Base-by-base conservation (phyloP, 2,329 filamentous ascomycete genomes). In the Westerdykella aurantiaca region DNA sequence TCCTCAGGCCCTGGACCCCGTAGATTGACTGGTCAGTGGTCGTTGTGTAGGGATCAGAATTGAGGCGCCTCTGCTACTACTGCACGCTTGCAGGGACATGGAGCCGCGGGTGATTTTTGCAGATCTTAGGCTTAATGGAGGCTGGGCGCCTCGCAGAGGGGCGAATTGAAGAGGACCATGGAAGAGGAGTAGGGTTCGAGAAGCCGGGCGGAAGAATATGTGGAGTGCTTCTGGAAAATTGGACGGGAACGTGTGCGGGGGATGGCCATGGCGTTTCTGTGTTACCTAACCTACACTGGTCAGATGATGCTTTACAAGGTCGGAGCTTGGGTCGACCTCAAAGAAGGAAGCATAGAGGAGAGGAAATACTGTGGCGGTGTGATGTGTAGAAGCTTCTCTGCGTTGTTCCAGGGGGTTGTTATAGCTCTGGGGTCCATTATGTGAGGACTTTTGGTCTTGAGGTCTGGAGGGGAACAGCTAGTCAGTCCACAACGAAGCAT, bases 51-150 rank as follows among this genome's bases (percentile, higher is more conserved):
- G 33, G 33, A 35, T 9, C 3, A 29, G 2, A 29, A 35, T 35
- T 35, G n/a, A 35, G 33, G 33, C n/a, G n/a, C n/a, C 33, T 35
- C 33, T 14, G 3, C 17, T 35, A 18, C 33, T 35, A 18, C 33
- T 35, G 33, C 33, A 35, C n/a, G 33, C 33, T 35, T 35, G 33
- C 33, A 35, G 33, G 33, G 33, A 35, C 33, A 35, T 35, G 33
- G 33, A 35, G 33, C 33, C 33, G 33, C 33, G 33, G 33, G 17
- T 35, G 33, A 35, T 35, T 35, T 18, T 35, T 35, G 33, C n/a
- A 35, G 33, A 16, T 35, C n/a, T 35, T 18, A 35, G 33, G 33
- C 33, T 35, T 35, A 35, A 35, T 35, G 7, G 33, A 12, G 33
- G 33, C 33, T 35, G 33, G 33, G 33, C 33, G 17, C 17, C n/a